Base-by-base conservation (phyloP, 1,284 basidiomycete species). In the Dichomitus squalens region DNA sequence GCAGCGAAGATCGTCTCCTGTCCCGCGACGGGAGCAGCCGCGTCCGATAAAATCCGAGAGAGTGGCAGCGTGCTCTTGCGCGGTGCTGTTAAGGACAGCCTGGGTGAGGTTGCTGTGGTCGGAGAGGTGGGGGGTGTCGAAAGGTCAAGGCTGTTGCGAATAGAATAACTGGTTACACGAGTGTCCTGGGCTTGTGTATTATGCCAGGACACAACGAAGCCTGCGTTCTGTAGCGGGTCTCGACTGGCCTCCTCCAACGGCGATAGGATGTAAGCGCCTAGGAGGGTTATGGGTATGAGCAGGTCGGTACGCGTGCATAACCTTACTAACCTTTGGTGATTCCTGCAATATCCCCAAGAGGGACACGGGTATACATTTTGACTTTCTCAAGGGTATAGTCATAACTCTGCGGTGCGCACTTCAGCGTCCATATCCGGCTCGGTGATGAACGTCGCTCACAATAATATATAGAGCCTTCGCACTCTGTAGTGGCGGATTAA, bases 341-440 rank as follows among this genome's bases (percentile, higher is more conserved):
- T n/a, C 79, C 76, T n/a, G 85, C 77, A 64, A 99, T 87, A 69
- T 93, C 92, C 50, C 83, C 85, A 35, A 97, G 81, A 3, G 93
- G 94, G 50, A 98, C 86, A 39, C 95, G 87, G 63, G 91, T 95
- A 76, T 93, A 96, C 66, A 88, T 79, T 69, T 93, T 89, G 53
- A 96, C 92, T 71, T 96, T 95, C 72, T 94, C 93, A 55, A 96
- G 83, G 68, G 85, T 84, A 82, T 94, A 96, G 74, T 96, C 94
- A 71, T 95, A 96, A 67, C 87, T 90, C 90, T 92, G 67, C 23
- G 43, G 29, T 21, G 14, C 18, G 20, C 29, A 29, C 20, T 11
- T 36, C 36, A 50, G 11, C 38, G 8, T 16, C 51, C 69, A 49
- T 64, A n/a, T 33, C 27, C 58, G 35, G 1, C 23, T 25, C 20